phyloP scores from a whole-genome alignment of 805 yeast genomes.

The Brettanomyces sp. region DNA sequence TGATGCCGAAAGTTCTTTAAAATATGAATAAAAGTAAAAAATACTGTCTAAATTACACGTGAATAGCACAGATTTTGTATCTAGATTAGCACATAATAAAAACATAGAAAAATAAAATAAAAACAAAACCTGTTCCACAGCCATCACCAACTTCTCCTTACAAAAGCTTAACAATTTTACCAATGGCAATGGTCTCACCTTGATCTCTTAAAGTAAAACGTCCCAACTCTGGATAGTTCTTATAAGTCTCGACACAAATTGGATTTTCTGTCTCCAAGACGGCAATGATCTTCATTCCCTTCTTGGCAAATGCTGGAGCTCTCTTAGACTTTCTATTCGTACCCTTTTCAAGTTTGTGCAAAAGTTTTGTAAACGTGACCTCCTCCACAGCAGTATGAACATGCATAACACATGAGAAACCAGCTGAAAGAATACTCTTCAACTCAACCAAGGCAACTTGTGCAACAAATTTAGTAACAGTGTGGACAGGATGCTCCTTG shows the following conservation, averaged over 20 bases:
- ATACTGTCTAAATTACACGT: too few species aligned
- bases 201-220: conserved; percentile 98
- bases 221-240: conserved; percentile 91
- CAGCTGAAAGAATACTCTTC: conserved; percentile 88
- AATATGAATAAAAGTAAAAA: too few species aligned
- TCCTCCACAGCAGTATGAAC: conserved; percentile 98
- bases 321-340: conserved; percentile 94
- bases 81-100: background rate
- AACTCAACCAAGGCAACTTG: conserved; percentile 95
- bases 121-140: background rate
- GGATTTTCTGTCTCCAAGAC: conserved; percentile 77
- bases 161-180: conserved; percentile 87
- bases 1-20: too few species aligned
- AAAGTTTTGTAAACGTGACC: conserved; percentile 67
- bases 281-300: conserved; percentile 98
- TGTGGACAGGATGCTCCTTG: conserved; percentile 77
- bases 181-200: conserved; percentile 96
- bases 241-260: conserved; percentile 88
- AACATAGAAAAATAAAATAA: background rate
- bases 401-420: conserved; percentile 97
- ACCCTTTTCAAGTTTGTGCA: conserved; percentile 93
- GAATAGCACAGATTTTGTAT: too few species aligned
- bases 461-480: conserved; percentile 87
- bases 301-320: conserved; percentile 97
- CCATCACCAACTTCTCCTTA: conserved; percentile 18